A percentile compares a stretch with the other conserved stretches of the same genome.
Conservation (phyloP, 2,329 filamentous ascomycete genomes). For the Colletotrichum orbiculare region DNA sequence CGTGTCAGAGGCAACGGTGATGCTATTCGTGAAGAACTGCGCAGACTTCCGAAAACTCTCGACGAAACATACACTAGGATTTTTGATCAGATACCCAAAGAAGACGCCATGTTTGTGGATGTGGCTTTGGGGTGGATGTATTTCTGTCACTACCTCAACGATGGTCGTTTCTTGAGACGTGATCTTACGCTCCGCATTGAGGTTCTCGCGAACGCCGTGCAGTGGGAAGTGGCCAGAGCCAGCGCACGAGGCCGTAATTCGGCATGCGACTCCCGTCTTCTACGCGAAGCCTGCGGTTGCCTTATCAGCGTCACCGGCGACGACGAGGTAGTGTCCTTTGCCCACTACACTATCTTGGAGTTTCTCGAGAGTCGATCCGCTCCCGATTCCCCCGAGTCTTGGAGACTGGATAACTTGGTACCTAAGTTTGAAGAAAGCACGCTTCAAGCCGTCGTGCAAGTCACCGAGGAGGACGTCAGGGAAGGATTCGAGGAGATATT, state of each 20-base stretch:
- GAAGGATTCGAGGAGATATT: too few species aligned
- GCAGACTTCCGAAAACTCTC: background rate
- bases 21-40: background rate
- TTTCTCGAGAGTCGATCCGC: too few species aligned
- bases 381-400: too few species aligned
- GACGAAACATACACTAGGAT: background rate
- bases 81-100: background rate
- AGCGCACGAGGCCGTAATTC: accelerated
- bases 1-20: background rate
- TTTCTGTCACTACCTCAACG: background rate
- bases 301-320: background rate
- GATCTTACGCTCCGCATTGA: too few species aligned
- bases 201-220: too few species aligned
- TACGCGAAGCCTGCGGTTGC: background rate
- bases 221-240: background rate
- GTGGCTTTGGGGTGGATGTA: background rate
- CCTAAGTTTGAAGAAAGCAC: too few species aligned
- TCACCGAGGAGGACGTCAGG: too few species aligned
- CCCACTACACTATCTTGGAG: too few species aligned
- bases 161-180: too few species aligned
- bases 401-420: too few species aligned
- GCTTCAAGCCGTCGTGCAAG: too few species aligned
- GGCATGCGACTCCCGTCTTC: background rate
- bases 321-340: background rate
- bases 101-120: background rate